These are phyloP conservation scores for Sclerotiophoma versabilis DNA, from an alignment of 2,329 filamentous ascomycete species.

Conservation along the genomic window DNA sequence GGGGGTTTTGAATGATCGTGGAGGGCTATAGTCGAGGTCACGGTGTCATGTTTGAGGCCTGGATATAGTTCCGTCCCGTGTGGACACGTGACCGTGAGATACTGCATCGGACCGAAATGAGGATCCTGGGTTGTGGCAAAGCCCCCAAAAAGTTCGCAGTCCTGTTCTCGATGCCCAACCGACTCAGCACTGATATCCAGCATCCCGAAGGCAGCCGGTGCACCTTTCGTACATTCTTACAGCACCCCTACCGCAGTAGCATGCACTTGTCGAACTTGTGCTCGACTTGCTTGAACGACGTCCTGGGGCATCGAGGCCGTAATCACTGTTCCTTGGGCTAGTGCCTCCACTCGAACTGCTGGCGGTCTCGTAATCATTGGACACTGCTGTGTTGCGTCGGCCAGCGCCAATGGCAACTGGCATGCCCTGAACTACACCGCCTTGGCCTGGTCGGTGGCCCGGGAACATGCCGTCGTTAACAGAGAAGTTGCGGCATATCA, in stretches of 20 bases:
- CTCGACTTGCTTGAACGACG: slow-evolving; percentile 48
- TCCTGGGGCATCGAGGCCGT: slow-evolving; percentile 50
- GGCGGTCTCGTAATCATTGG: slow-evolving; percentile 58
- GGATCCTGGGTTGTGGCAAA: background rate
- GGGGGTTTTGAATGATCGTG: background rate
- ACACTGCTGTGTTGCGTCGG: slow-evolving; percentile 57
- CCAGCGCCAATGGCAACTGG: slow-evolving; percentile 71
- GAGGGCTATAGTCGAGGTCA: background rate
- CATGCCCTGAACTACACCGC: slow-evolving; percentile 65
- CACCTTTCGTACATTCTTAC: slow-evolving; percentile 54
- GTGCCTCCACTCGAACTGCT: slow-evolving; percentile 63
- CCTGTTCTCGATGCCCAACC: background rate
- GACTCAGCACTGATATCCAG: slow-evolving; percentile 44
- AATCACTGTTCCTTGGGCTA: slow-evolving; percentile 60
- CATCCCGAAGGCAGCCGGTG: slow-evolving; percentile 51
- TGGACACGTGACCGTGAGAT: background rate
- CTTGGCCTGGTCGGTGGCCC: slow-evolving; percentile 61
- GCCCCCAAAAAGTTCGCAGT: background rate
- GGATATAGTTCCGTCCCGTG: background rate
- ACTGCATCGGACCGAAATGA: background rate
- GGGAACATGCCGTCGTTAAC: slow-evolving; percentile 91
- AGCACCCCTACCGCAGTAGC: slow-evolving; percentile 49
- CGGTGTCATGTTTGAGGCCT: background rate
- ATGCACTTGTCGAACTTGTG: slow-evolving; percentile 34
- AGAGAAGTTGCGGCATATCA: slow-evolving; percentile 97